Base-by-base conservation (phyloP, 495 filamentous ascomycete species). In the Lentithecium fluviatile region DNA sequence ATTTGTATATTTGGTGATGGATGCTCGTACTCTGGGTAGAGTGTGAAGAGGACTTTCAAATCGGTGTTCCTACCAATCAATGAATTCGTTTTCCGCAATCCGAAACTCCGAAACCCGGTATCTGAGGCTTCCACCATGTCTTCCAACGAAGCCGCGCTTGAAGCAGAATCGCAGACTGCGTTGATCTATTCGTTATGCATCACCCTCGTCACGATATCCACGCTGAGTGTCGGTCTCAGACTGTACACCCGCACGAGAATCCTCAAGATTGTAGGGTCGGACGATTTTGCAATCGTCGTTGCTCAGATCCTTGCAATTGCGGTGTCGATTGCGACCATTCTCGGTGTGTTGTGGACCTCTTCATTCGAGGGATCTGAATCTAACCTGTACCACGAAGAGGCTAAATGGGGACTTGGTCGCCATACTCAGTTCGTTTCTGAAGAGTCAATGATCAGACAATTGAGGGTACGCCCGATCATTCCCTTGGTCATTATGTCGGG, bases 221-320 rank as follows among this genome's bases (percentile, higher is more conserved):
- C 53, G 0, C 21, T 42, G 2, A 43, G 25, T 23, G 60, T 64
- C 20, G 36, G 17, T 10, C 26, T 64, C 11, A 12, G 60, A n/a
- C 8, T 64, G 3, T 64, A 64, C 23, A 64, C 60, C 2, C 52
- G 60, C 1, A 51, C 19, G 8, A 2, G 2, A 1, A 3, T 64
- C 12, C 48, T 64, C 1, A 47, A 47, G 19, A 37, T 32, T 13
- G 8, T 64, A 13, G 60, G 60, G 2, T 15, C 60, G 6, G 60
- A 64, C 20, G 60, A 64, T 48, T n/a, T 53, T 15, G 21, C 34
- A 17, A 64, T 64, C 24, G 23, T 2, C 11, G 25, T 64, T 45
- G 60, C 60, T 6, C 60, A 64, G 40, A 45, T 53, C 15, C 47
- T 64, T 24, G 52, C 60, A 1, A 58, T 64, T 38, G 60, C 47